These are phyloP conservation scores for Microdochium bolleyi DNA, from an alignment of 2,329 filamentous ascomycete species.

Conservation along the genomic window DNA sequence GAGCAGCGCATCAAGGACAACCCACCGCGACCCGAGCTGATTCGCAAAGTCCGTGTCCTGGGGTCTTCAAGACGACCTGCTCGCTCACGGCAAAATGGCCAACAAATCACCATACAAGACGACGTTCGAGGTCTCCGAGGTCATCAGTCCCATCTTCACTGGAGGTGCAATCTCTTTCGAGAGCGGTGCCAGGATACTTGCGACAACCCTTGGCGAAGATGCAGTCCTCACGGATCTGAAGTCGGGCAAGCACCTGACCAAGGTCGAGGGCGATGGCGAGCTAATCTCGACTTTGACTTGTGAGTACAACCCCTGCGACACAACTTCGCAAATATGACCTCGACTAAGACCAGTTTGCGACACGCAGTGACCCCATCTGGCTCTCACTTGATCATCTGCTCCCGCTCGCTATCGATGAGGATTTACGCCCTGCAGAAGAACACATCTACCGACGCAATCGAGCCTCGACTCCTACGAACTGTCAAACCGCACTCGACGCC, in stretches of 20 bases:
- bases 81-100: slow-evolving; percentile 37
- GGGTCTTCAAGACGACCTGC: slow-evolving; percentile 1
- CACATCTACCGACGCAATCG: slow-evolving; percentile 47
- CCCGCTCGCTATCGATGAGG: slow-evolving; percentile 90
- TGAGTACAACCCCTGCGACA: slow-evolving; percentile 22
- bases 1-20: not conserved
- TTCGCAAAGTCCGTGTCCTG: slow-evolving; percentile 3
- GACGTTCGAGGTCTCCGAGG: slow-evolving; percentile 77
- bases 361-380: slow-evolving; percentile 72
- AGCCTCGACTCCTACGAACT: slow-evolving; percentile 64
- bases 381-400: slow-evolving; percentile 84
- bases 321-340: not conserved
- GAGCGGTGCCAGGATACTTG: slow-evolving; percentile 72
- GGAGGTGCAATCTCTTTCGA: slow-evolving; percentile 83
- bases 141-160: slow-evolving; percentile 89
- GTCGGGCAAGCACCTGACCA: slow-evolving; percentile 73
- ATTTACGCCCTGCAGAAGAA: slow-evolving; percentile 68
- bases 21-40: not conserved
- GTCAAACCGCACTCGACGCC: slow-evolving; percentile 87
- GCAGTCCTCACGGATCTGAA: slow-evolving; percentile 77
- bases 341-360: not conserved
- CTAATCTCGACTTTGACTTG: slow-evolving; percentile 65
- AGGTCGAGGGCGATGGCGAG: slow-evolving; percentile 84
- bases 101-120: slow-evolving; percentile 64
- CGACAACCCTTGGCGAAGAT: slow-evolving; percentile 87